A percentile compares a stretch with the other conserved stretches of the same genome.
Evolutionary conservation across 805 yeast species (phyloP).

Genomic region (Metschnikowia bowlesiae): DNA sequence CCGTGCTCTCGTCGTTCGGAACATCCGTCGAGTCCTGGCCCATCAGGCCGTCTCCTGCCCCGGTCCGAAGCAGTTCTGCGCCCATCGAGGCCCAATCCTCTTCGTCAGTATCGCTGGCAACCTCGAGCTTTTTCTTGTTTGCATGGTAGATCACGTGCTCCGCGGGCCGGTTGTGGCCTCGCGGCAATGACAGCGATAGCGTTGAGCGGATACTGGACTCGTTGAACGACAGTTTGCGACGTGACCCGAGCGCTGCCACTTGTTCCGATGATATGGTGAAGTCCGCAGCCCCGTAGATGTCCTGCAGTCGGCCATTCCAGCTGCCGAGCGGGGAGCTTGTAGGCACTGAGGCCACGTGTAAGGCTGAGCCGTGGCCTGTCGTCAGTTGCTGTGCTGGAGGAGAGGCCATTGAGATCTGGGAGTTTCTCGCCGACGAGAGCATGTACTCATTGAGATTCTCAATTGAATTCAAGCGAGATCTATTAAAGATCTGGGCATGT

Average conservation of each 20-base stretch:
- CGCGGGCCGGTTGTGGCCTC: slow-evolving; percentile 4
- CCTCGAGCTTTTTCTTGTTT: background rate
- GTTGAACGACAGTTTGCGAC: slow-evolving; percentile 40
- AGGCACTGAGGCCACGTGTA: slow-evolving; percentile 16
- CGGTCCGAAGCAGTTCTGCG: slow-evolving; percentile 56
- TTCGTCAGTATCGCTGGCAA: slow-evolving; percentile 77
- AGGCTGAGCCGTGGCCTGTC: background rate
- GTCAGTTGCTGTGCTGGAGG: slow-evolving; percentile 27
- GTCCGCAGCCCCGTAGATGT: slow-evolving; percentile 6
- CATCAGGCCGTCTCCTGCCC: slow-evolving; percentile 10
- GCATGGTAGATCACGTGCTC: slow-evolving; percentile 3
- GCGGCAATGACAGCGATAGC: slow-evolving; percentile 25
- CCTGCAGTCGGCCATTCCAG: slow-evolving; percentile 16
- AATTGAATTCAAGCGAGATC: slow-evolving; percentile 39
- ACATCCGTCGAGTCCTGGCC: slow-evolving; percentile 2
- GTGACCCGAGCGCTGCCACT: slow-evolving; percentile 18
- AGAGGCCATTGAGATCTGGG: slow-evolving; percentile 30
- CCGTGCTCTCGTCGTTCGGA: slow-evolving; percentile 44
- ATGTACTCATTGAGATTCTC: slow-evolving; percentile 42
- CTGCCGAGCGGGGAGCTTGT: slow-evolving; percentile 24
- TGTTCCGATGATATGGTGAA: slow-evolving; percentile 18
- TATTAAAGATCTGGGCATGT: slow-evolving; percentile 28
- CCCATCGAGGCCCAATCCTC: slow-evolving; percentile 96
- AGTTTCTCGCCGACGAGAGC: slow-evolving; percentile 36
- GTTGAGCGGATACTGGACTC: slow-evolving; percentile 43